These are phyloP conservation scores for Pontederia paniculata DNA, from an alignment of 176 grass and related monocot species.

Conservation along the genomic window DNA sequence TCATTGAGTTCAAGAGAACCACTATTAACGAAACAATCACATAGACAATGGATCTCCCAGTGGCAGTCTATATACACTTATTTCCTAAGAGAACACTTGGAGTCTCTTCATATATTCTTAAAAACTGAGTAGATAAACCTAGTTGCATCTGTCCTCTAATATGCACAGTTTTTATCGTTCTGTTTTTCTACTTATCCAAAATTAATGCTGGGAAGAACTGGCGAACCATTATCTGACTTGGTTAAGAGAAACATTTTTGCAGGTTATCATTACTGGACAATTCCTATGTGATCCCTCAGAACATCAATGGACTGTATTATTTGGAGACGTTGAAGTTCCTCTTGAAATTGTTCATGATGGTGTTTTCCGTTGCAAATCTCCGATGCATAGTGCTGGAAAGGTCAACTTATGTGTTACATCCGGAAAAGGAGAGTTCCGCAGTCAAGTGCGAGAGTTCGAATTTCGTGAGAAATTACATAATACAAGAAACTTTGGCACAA, in stretches of 20 bases:
- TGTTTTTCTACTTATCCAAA: too few species aligned
- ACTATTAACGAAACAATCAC: too few species aligned
- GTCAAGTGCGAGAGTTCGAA: slow-evolving; percentile 56
- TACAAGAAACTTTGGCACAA: background rate
- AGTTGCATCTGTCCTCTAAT: too few species aligned
- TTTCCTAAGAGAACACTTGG: too few species aligned
- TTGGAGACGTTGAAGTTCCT: slow-evolving; percentile 64
- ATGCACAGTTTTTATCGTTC: too few species aligned
- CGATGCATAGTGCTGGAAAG: slow-evolving; percentile 45
- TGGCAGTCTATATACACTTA: too few species aligned
- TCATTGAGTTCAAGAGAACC: too few species aligned
- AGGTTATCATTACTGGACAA: slow-evolving; percentile 80
- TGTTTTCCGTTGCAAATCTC: slow-evolving; percentile 60
- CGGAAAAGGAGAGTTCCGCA: slow-evolving; percentile 44
- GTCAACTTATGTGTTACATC: slow-evolving; percentile 49
- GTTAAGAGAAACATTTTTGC: slow-evolving; percentile 14
- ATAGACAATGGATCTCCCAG: too few species aligned
- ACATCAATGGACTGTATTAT: slow-evolving; percentile 34
- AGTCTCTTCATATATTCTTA: too few species aligned
- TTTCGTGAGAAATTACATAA: slow-evolving; percentile 43
- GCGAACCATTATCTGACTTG: too few species aligned
- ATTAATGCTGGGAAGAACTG: too few species aligned
- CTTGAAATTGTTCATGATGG: slow-evolving; percentile 60
- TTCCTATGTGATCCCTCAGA: slow-evolving; percentile 39
- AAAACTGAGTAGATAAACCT: too few species aligned